Conservation (phyloP, 2,329 filamentous ascomycete genomes). For the Ascosphaera pollenicola region DNA sequence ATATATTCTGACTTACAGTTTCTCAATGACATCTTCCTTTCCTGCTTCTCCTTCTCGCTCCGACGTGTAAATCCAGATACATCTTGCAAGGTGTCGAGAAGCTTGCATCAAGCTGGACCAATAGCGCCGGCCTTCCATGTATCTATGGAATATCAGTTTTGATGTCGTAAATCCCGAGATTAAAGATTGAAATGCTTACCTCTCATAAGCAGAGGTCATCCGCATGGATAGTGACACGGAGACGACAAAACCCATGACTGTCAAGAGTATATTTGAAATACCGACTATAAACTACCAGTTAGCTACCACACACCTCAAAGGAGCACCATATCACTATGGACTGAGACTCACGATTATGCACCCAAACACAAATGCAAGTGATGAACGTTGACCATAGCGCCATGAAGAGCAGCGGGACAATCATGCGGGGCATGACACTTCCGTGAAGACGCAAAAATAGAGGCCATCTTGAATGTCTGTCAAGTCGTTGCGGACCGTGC, state of each 20-base stretch:
- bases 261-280: conserved; percentile 41
- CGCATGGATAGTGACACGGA: conserved; percentile 59
- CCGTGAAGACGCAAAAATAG: conserved; percentile 56
- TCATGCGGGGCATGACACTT: conserved; percentile 51
- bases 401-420: conserved; percentile 43
- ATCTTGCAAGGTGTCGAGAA: conserved; percentile 37
- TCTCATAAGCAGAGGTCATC: conserved; percentile 55
- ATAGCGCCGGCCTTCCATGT: conserved; percentile 38
- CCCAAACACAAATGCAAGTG: conserved; percentile 30
- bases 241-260: conserved; percentile 62
- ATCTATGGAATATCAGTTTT: conserved; percentile 14
- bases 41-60: conserved; percentile 35
- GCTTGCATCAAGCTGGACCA: conserved; percentile 36
- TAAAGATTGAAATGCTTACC: conserved; percentile 32
- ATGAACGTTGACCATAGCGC: conserved; percentile 43
- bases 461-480: conserved; percentile 56
- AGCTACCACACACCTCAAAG: too few relatives aligned
- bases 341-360: conserved; percentile 16
- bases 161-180: conserved; percentile 30
- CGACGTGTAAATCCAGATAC: conserved; percentile 59
- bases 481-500: conserved; percentile 38
- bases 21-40: conserved; percentile 47
- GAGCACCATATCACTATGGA: too few relatives aligned
- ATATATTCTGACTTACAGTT: conserved; percentile 25
- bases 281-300: conserved; percentile 23